These are phyloP conservation scores for Fomitopsis pinicola DNA, from an alignment of 1,284 basidiomycete genomes.

Conservation along the genomic window DNA sequence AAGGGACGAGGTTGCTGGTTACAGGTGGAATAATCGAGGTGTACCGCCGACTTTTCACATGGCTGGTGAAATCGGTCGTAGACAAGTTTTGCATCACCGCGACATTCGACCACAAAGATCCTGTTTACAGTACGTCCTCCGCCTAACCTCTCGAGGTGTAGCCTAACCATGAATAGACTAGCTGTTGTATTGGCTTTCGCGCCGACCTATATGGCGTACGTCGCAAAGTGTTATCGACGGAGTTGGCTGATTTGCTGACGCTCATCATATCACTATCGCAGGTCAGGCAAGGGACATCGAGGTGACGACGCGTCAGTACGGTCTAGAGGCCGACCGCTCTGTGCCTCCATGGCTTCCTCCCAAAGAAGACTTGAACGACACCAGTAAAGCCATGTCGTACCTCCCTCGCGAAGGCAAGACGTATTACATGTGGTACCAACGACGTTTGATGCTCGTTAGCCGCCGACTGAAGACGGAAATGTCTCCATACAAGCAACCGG, in stretches of 20 bases:
- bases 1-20: slow-evolving; percentile 60
- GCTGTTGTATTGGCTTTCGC: slow-evolving; percentile 32
- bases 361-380: background rate
- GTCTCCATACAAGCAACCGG: background rate
- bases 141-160: slow-evolving; percentile 20
- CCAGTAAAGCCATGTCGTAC: background rate
- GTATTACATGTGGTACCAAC: background rate
- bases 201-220: slow-evolving; percentile 29
- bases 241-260: background rate
- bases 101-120: slow-evolving; percentile 54
- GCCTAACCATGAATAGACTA: slow-evolving; percentile 9
- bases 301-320: background rate
- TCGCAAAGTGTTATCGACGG: background rate
- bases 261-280: background rate
- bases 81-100: slow-evolving; percentile 61
- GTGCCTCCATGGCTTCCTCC: background rate
- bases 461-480: background rate
- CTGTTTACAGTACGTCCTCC: slow-evolving; percentile 45
- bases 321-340: background rate
- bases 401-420: background rate
- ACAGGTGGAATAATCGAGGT: slow-evolving; percentile 60
- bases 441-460: background rate
- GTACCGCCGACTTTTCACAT: slow-evolving; percentile 40
- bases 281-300: slow-evolving; percentile 9
- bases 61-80: slow-evolving; percentile 39